These are phyloP conservation scores for Magnaporthiopsis incrustans DNA, from an alignment of 2,329 filamentous ascomycete genomes.

Conservation along the genomic window DNA sequence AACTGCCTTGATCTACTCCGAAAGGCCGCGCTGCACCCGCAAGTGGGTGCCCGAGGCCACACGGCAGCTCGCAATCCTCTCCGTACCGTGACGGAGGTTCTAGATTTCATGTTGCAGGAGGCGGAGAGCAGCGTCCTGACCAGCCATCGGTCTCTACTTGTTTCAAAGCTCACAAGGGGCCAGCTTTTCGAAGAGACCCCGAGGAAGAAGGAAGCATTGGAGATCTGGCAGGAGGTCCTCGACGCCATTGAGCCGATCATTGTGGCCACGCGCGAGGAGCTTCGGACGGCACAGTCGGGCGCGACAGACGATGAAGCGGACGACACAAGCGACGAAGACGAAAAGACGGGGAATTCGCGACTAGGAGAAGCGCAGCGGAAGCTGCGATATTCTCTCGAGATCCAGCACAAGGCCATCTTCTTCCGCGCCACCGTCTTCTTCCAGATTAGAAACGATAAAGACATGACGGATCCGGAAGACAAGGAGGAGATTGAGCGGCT, in stretches of 20 bases:
- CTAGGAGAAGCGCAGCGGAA: constrained; percentile 54
- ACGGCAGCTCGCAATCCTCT: constrained; percentile 60
- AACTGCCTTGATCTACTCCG: constrained; percentile 57
- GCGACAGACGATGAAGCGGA: constrained; percentile 23
- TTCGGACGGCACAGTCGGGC: constrained; percentile 32
- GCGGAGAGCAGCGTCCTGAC: constrained; percentile 59
- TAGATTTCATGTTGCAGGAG: constrained; percentile 87
- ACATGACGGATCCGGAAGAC: constrained; percentile 50
- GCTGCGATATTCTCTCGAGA: constrained; percentile 65
- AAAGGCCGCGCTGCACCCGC: constrained; percentile 57
- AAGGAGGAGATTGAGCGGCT: constrained; percentile 59
- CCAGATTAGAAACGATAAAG: constrained; percentile 67
- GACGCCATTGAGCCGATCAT: constrained; percentile 45
- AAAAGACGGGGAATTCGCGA: constrained; percentile 24
- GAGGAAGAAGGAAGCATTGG: constrained; percentile 57
- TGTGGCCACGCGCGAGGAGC: constrained; percentile 53
- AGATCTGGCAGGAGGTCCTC: constrained; percentile 57
- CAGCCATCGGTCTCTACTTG: constrained; percentile 61
- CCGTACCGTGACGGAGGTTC: constrained; percentile 75
- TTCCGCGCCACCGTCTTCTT: constrained; percentile 78
- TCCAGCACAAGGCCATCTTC: constrained; percentile 76
- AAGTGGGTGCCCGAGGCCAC: constrained; percentile 63
- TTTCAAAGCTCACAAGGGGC: constrained; percentile 58
- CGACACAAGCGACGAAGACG: constrained; percentile 26
- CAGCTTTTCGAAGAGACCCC: constrained; percentile 74